Evolutionary conservation across 2,329 filamentous ascomycete genomes (phyloP), one percentile per base, ranked within the genome.

Genomic region (Diaporthe citrichinensis): DNA sequence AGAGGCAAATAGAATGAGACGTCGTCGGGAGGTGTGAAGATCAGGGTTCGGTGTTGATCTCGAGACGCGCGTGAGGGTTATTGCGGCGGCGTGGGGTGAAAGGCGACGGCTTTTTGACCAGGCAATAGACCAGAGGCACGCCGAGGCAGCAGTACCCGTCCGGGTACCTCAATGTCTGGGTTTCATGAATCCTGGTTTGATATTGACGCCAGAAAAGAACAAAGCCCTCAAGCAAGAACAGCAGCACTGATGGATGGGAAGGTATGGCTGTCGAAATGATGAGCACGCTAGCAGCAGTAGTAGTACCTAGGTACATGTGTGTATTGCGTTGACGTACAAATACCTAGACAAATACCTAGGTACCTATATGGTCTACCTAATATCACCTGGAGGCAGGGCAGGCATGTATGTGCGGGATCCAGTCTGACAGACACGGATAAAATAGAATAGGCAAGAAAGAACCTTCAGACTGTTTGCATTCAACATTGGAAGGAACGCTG

Each of bases 31-130:
- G 65, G n/a, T 28, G 65, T 34, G 65, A 39, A 39, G 65, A 39
- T 53, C 41, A 68, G 46, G 65, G 65, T 68, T 68, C 46, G n/a
- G 23, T 36, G 46, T 51, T 23, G 46, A 28, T 12, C 46, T 28
- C 57, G 58, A 34, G 58, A 28, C 58, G 58, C 58, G 58, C 25
- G 14, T 53, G 31, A 49, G 46, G 49, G 46, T 25, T n/a, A 28
- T 23, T 15, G 46, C 23, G 31, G 23, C 10, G 28, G 23, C 23
- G 31, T 28, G 65, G 31, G 59, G 39, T 7, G 36, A 34, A 6
- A 46, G 49, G 59, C 34, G 61, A 65, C 41, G 61, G 44, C 28
- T 51, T 36, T 28, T 51, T 67, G 44, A 51, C 20, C 61, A 67
- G 61, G 61, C 28, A 49, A 51, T 9, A 68, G 23, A 28, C 23